These are phyloP conservation scores for Tulasnella sp. DNA, from an alignment of 768 basidiomycete species.

Conservation along the genomic window DNA sequence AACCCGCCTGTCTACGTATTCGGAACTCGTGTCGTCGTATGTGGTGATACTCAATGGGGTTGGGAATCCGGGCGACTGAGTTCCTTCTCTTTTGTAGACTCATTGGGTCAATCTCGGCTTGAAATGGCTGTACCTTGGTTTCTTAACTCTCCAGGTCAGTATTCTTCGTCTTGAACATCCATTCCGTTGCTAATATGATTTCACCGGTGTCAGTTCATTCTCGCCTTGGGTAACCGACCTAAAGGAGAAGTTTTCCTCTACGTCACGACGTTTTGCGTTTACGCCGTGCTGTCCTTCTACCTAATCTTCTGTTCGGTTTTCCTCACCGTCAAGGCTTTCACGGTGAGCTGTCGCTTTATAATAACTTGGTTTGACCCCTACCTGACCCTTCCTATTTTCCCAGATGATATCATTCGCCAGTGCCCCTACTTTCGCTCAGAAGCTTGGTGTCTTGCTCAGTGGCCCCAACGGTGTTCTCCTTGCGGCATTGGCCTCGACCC, in stretches of 20 bases:
- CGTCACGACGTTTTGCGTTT: slow-evolving; percentile 67
- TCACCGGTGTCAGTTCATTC: slow-evolving; percentile 44
- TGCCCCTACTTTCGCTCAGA: slow-evolving; percentile 35
- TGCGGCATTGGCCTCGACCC: slow-evolving; percentile 80
- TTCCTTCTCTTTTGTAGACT: slow-evolving; percentile 38
- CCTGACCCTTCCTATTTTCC: not conserved
- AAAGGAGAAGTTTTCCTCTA: slow-evolving; percentile 78
- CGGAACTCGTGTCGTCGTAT: slow-evolving; percentile 54
- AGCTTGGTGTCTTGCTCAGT: slow-evolving; percentile 52
- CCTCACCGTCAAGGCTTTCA: slow-evolving; percentile 70
- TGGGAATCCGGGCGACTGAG: not conserved
- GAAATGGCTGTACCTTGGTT: slow-evolving; percentile 79
- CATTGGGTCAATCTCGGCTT: slow-evolving; percentile 76
- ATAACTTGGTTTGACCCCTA: not conserved
- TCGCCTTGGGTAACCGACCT: slow-evolving; percentile 70
- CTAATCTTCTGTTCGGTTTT: slow-evolving; percentile 79
- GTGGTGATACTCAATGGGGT: slow-evolving; percentile 22
- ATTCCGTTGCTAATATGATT: not conserved
- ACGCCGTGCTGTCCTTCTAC: slow-evolving; percentile 71
- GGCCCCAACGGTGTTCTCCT: slow-evolving; percentile 72
- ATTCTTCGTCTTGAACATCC: not conserved
- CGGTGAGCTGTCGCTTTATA: slow-evolving; percentile 44
- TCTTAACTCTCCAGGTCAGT: slow-evolving; percentile 63
- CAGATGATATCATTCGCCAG: slow-evolving; percentile 20
- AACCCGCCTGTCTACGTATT: slow-evolving; percentile 43